Conservation (phyloP, 148 eudicot genomes). For the Rhododendron ferrugineum region DNA sequence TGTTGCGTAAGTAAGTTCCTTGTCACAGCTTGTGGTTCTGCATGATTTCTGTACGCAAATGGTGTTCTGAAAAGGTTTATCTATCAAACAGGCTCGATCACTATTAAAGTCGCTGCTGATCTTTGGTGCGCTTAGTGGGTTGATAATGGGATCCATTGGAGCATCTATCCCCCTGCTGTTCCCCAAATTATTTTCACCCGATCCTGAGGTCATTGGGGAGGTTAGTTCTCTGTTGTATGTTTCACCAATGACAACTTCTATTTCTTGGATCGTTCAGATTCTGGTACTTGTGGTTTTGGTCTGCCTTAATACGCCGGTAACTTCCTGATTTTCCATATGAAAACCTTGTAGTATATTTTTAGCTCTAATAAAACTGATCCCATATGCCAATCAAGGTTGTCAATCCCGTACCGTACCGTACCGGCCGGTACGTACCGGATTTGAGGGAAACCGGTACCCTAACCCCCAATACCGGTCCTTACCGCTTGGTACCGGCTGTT, state of each 20-base stretch:
- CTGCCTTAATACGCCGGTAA: not conserved
- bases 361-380: not conserved
- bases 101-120: constrained; percentile 73
- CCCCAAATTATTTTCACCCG: constrained; percentile 74
- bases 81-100: constrained; percentile 51
- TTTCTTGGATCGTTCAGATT: not conserved
- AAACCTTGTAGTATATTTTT: not conserved
- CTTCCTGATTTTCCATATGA: not conserved
- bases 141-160: constrained; percentile 63
- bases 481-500: no score
- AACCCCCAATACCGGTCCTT: no score
- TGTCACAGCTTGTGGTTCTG: not conserved
- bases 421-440: no score
- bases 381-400: not conserved
- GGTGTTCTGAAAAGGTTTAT: constrained; percentile 7
- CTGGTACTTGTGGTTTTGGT: not conserved
- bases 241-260: not conserved
- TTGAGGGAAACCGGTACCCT: no score
- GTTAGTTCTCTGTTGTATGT: constrained; percentile 29
- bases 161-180: constrained; percentile 70
- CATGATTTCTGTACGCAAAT: constrained; percentile 9
- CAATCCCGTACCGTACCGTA: no score
- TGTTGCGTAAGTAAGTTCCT: not conserved
- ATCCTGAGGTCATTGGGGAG: constrained; percentile 64
- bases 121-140: constrained; percentile 64